A percentile compares a stretch with the other conserved stretches of the same genome.
phyloP scores from a whole-genome alignment of 768 basidiomycete genomes.

The Collybiopsis luxurians region DNA sequence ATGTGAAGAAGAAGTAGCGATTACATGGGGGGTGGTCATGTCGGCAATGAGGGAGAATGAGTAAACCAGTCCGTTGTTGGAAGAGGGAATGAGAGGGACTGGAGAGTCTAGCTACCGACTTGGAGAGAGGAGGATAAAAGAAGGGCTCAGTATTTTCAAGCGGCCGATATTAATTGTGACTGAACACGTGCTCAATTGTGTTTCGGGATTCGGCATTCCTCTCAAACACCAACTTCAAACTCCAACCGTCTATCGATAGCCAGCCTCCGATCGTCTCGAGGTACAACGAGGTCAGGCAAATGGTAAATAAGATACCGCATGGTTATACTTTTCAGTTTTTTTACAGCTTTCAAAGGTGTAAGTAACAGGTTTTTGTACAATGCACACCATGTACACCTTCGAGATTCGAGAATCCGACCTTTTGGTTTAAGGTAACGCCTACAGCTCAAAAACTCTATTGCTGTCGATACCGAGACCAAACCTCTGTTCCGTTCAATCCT shows the following conservation, averaged over 20 bases:
- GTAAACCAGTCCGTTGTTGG: constrained; percentile 1
- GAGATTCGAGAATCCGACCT: too few species aligned
- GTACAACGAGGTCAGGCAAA: neutral
- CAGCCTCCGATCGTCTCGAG: neutral
- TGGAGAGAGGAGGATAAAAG: neutral
- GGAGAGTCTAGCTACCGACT: neutral
- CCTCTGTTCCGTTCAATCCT: too few species aligned
- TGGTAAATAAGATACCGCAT: neutral
- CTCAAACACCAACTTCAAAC: neutral
- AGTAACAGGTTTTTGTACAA: too few species aligned
- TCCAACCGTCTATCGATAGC: too few species aligned
- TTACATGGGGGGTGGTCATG: constrained; percentile 85
- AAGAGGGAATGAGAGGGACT: constrained; percentile 3
- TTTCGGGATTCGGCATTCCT: neutral
- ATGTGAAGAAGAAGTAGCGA: constrained; percentile 73
- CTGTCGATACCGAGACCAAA: too few species aligned
- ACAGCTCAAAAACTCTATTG: too few species aligned
- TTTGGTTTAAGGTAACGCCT: too few species aligned
- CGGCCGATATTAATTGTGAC: too few species aligned
- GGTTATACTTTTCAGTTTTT: too few species aligned
- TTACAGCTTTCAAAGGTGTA: too few species aligned
- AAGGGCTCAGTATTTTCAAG: neutral
- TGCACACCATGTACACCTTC: too few species aligned
- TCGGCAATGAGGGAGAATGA: constrained; percentile 7
- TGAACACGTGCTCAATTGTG: too few species aligned